Evolutionary conservation across 768 basidiomycete genomes (phyloP), one percentile per base, ranked within the genome.

Genomic region (Pulveroboletus sp.): DNA sequence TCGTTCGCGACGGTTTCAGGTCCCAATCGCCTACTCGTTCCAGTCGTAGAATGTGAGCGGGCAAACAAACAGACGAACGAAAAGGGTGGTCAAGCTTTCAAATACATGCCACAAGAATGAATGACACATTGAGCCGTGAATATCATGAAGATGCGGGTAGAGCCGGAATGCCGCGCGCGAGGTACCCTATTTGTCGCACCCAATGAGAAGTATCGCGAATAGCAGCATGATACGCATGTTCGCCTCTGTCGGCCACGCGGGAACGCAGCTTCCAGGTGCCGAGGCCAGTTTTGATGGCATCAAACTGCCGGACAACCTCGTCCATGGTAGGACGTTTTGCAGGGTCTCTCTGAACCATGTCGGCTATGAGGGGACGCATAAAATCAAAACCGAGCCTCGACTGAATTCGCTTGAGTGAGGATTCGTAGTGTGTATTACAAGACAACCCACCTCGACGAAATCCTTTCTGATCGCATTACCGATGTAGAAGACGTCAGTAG

Each of bases 401-500:
- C n/a, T n/a, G n/a, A n/a, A n/a, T n/a, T n/a, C n/a, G n/a, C n/a
- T n/a, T n/a, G n/a, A n/a, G n/a, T n/a, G n/a, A n/a, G n/a, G n/a
- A n/a, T n/a, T n/a, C n/a, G n/a, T n/a, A n/a, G n/a, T n/a, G n/a
- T n/a, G n/a, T n/a, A n/a, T n/a, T 10, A 26, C 23, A 49, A 12
- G 50, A 24, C 35, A 17, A 45, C 34, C 24, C 1, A 74, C 73
- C 43, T 60, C 45, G 0, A 69, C 16, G 42, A 75, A 70, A 27
- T 70, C 55, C 29, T 43, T 45, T n/a, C n/a, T 35, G 7, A 31
- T 31, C 2, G 68, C 31, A 47, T 76, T 76, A 0, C 74, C 75
- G 0, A 76, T 49, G 43, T 70, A 70, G 48, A 74, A 78, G 4
- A 78, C 62, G 30, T 78, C 76, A 0, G 69, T 70, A 0, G 68